Evolutionary conservation across 2,329 filamentous ascomycete genomes (phyloP), one percentile per base, ranked within the genome.

Genomic region (Penicillium sp.): DNA sequence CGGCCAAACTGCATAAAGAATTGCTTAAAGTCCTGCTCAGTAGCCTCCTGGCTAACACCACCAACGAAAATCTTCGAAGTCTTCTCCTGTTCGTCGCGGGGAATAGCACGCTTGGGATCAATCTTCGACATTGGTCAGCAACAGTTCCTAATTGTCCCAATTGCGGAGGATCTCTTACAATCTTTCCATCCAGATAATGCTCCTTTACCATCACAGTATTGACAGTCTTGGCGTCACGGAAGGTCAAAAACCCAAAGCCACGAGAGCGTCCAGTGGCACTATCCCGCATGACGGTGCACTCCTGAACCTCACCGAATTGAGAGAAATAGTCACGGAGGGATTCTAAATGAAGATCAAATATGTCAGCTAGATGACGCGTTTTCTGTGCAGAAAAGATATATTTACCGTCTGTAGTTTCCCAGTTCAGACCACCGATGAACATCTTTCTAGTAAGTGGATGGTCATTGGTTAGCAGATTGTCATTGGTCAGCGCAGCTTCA

Each of bases 171-270:
- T 39, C 43, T 58, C 90, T 81, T 84, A 97, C 94, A 75, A 99
- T 97, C 77, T 99, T 99, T 60, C 94, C 94, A 72, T 99, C 94
- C 23, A 99, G 84, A 68, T 93, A 96, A 75, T 99, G 94, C 74
- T 99, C 94, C 78, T 99, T 99, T 61, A 99, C 94, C 94, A 99
- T 99, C 63, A 99, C 94, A 65, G 92, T 96, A 73, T 99, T 99
- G 65, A 99, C 94, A 4, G 91, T 96, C 79, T 96, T 96, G 47
- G 94, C 89, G 71, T 99, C 94, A 73, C 91, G 95, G 82, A 99
- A 99, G 0, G 94, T 99, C 60, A 99, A 82, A 78, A 99, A 99
- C 31, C 94, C 94, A 68, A 99, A 99, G 25, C 94, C 94, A 76
- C 94, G 87, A 31, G 94, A 97, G 61, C 94, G 87, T 43, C 94